These are phyloP conservation scores for Trichodelitschia bisporula DNA, from an alignment of 495 filamentous ascomycete species.

Conservation along the genomic window DNA sequence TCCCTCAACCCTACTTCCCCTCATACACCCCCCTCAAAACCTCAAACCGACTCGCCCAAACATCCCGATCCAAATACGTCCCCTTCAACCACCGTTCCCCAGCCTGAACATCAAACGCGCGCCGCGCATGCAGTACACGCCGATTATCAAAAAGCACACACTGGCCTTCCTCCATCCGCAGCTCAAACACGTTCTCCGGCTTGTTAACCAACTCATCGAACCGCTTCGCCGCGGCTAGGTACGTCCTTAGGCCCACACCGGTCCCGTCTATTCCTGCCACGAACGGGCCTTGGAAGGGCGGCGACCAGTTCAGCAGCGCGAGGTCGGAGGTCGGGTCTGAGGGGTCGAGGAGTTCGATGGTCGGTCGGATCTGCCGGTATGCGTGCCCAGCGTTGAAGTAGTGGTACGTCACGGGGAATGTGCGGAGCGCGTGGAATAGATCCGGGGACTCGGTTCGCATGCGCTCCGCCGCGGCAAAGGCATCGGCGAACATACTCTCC, in stretches of 20 bases:
- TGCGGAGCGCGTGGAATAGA: conserved; percentile 18
- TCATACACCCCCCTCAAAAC: too few relatives aligned
- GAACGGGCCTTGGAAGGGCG: conserved; percentile 36
- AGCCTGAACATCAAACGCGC: conserved; percentile 34
- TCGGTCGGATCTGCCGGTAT: conserved; percentile 27
- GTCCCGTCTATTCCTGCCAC: conserved; percentile 5
- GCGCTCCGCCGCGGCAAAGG: conserved; percentile 29
- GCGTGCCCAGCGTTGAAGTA: conserved; percentile 43
- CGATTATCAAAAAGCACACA: conserved; percentile 75
- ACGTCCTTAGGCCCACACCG: conserved; percentile 6
- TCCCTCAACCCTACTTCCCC: too few relatives aligned
- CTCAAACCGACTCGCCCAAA: conserved; percentile 22
- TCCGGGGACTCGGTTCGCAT: conserved; percentile 13
- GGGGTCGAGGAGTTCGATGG: conserved; percentile 22
- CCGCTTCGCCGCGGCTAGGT: conserved; percentile 15
- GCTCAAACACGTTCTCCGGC: conserved; percentile 30
- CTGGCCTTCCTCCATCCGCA: conserved; percentile 50
- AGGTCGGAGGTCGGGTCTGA: conserved; percentile 9
- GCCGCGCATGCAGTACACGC: conserved; percentile 52
- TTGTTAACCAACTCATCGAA: conserved; percentile 25
- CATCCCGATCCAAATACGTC: conserved; percentile 55
- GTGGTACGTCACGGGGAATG: conserved; percentile 29
- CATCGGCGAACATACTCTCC: conserved; percentile 59
- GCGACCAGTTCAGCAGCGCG: conserved; percentile 38
- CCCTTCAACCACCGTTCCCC: conserved; percentile 64